phyloP scores from a whole-genome alignment of 768 basidiomycete genomes.

The Tylopilus vinaceipallidus region DNA sequence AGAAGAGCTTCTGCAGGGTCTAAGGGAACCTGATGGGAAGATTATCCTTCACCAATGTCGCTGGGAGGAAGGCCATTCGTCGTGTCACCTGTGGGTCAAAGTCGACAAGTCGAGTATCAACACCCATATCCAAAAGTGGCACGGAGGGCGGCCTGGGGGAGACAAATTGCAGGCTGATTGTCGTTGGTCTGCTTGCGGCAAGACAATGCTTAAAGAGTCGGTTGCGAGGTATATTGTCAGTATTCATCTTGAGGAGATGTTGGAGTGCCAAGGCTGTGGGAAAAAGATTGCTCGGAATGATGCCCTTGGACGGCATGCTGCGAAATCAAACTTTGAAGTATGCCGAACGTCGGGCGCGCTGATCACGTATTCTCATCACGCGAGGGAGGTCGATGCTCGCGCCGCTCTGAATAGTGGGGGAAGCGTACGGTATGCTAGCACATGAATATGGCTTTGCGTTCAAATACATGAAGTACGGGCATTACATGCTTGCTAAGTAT shows the following conservation, averaged over 20 bases:
- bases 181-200: constrained; percentile 14
- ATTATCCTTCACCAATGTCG: constrained; percentile 10
- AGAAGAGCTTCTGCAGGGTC: constrained; percentile 6
- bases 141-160: constrained; percentile 5
- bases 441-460: neutral
- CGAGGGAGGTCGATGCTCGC: neutral
- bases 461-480: no score
- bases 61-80: constrained; percentile 6
- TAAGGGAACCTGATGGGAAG: neutral
- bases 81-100: constrained; percentile 17
- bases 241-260: constrained; percentile 17
- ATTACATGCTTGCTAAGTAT: no score
- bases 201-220: constrained; percentile 25
- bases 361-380: constrained; percentile 8
- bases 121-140: constrained; percentile 19
- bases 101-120: constrained; percentile 15
- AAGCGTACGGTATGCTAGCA: neutral
- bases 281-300: constrained; percentile 12
- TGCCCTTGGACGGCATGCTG: constrained; percentile 3
- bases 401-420: constrained; percentile 8
- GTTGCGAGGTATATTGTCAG: constrained; percentile 16
- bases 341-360: constrained; percentile 10
- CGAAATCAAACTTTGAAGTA: neutral
- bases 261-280: constrained; percentile 15
- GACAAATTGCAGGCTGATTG: constrained; percentile 11